Conservation (phyloP, 2,329 filamentous ascomycete genomes). For the Arthrobotrys conoides region DNA sequence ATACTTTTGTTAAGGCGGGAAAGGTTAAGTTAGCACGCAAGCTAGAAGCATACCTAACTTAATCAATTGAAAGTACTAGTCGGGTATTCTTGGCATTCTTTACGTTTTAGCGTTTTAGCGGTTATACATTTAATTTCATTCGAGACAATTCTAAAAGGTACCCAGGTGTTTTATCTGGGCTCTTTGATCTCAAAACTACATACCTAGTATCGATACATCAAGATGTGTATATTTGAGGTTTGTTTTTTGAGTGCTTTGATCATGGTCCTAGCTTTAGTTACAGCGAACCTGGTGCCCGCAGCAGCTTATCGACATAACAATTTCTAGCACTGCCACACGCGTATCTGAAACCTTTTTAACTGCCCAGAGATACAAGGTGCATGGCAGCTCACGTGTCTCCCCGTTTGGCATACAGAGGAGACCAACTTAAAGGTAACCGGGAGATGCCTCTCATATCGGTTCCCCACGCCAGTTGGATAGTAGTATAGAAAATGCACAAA, state of each 20-base stretch:
- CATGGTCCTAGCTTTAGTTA: neutral
- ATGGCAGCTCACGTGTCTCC: slow-evolving; percentile 12
- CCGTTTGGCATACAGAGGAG: slow-evolving; percentile 10
- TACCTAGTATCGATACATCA: neutral
- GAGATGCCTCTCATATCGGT: slow-evolving; percentile 8
- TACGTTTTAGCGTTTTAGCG: too few species aligned
- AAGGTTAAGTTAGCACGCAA: too few species aligned
- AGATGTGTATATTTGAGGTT: too few species aligned
- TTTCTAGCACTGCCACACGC: neutral
- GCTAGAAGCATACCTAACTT: too few species aligned
- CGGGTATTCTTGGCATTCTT: too few species aligned
- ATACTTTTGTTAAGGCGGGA: too few species aligned
- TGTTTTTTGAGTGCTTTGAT: neutral
- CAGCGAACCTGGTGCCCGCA: too few species aligned
- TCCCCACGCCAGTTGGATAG: neutral
- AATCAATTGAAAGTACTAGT: too few species aligned
- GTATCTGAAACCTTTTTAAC: neutral
- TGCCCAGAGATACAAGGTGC: neutral
- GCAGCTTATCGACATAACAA: neutral
- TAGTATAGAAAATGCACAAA: neutral
- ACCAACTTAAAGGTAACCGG: neutral
- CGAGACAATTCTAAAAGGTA: too few species aligned
- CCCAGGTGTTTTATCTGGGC: neutral
- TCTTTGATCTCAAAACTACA: neutral
- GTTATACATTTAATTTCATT: too few species aligned